A percentile compares a stretch with the other conserved stretches of the same genome.
Evolutionary conservation across 1,139 yeast species (phyloP).

Genomic region (Williopsis jadinii): DNA sequence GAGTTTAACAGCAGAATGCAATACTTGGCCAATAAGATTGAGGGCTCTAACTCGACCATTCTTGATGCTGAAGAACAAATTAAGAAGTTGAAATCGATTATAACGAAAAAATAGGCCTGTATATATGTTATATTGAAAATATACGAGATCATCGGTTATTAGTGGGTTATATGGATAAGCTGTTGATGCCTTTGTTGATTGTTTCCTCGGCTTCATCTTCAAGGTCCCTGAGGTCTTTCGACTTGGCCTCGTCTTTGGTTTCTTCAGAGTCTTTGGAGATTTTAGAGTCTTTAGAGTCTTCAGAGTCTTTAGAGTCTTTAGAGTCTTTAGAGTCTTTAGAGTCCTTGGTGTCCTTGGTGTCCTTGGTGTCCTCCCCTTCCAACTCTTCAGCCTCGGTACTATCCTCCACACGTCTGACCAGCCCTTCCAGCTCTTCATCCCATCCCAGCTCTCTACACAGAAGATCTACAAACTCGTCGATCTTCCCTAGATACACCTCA

Average conservation of each 20-base stretch:
- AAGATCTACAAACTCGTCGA: constrained; percentile 54
- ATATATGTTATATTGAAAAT: too few relatives aligned
- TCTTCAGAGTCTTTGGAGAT: too few relatives aligned
- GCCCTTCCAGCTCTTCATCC: constrained; percentile 41
- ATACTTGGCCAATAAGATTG: constrained; percentile 61
- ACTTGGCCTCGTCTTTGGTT: not conserved
- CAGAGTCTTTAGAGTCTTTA: too few relatives aligned
- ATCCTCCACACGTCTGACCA: constrained; percentile 19
- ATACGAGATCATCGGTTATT: too few relatives aligned
- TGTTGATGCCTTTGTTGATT: not conserved
- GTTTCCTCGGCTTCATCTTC: not conserved
- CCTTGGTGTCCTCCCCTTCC: not conserved
- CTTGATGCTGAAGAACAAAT: constrained; percentile 35
- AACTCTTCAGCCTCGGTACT: not conserved
- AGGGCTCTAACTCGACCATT: constrained; percentile 44
- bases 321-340: not conserved
- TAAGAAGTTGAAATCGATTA: constrained; percentile 18
- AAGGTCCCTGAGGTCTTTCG: not conserved
- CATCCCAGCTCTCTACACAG: constrained; percentile 58
- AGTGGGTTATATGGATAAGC: too few relatives aligned
- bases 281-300: not conserved
- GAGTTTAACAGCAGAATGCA: constrained; percentile 54
- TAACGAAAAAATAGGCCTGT: too few relatives aligned
- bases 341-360: too few relatives aligned
- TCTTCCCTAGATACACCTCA: constrained; percentile 48